Evolutionary conservation across 2,329 filamentous ascomycete species (phyloP), one percentile per base, ranked within the genome.

Genomic region (Exophiala sideris): DNA sequence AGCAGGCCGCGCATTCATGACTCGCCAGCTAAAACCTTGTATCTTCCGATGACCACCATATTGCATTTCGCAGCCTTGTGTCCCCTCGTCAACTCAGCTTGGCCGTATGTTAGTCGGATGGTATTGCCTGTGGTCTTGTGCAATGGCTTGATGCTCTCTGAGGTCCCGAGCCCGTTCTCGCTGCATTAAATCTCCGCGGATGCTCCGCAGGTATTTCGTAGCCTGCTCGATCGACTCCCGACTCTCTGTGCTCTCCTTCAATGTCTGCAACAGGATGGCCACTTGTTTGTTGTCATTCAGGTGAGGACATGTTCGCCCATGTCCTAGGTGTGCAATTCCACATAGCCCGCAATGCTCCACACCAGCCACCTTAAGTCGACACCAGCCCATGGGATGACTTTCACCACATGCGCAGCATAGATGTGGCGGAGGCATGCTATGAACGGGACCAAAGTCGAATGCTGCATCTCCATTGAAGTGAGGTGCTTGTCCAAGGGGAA

Each of bases 281-380:
- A 90, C 75, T 64, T 88, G 79, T 2, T 77, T 79, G 57, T 87
- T 81, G 2, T 82, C 82, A 50, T 73, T 74, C 48, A 89, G 75
- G 64, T 85, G 81, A 11, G 84, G 81, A 64, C 86, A 89, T 7
- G 76, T 77, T 32, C 80, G 75, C 1, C 70, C 68, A 49, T 74
- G 66, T 2, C 83, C 83, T 58, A 75, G 81, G 64, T 87, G 84
- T 1, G 81, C 80, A 18, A 82, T 75, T 12, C 84, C 83, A 57
- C 86, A 88, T 5, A 87, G 74, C 5, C 79, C 79, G 67, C 86
- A 89, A 61, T 79, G 70, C 62, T 87, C 83, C 2, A 79, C 73
- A 1, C 82, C 81, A 7, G 79, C 78, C 4, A 75, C 60, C 65
- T 84, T 85, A 32, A 87, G 70, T 8, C 79, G 79, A 64, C 85